Evolutionary conservation across 2,329 filamentous ascomycete species (phyloP).

Genomic region (Daldinia eschscholtzii): DNA sequence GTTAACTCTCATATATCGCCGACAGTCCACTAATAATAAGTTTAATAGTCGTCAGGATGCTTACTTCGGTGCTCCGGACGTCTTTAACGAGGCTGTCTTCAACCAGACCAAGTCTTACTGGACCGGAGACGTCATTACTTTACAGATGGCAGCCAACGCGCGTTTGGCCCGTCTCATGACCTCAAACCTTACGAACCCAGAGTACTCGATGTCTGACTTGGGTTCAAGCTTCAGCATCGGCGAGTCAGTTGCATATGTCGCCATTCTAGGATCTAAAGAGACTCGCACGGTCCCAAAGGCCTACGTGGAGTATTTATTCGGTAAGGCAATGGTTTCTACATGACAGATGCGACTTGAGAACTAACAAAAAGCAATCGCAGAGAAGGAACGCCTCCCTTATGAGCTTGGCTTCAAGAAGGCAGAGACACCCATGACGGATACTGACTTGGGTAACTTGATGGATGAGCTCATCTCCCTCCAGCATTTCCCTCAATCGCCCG

Average conservation of each 20-base stretch:
- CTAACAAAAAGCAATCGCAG: slow-evolving; percentile 23
- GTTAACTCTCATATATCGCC: not conserved
- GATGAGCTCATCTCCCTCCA: slow-evolving; percentile 4
- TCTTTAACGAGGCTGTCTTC: slow-evolving; percentile 41
- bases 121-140: slow-evolving; percentile 38
- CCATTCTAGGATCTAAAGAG: slow-evolving; percentile 34
- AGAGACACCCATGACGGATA: not conserved
- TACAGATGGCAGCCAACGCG: slow-evolving; percentile 42
- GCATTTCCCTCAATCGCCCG: slow-evolving; percentile 28
- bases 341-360: not conserved
- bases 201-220: slow-evolving; percentile 36
- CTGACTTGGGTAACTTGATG: slow-evolving; percentile 18
- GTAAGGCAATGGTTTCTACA: slow-evolving; percentile 18
- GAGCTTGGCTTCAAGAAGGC: slow-evolving; percentile 34
- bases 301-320: slow-evolving; percentile 41
- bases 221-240: slow-evolving; percentile 34
- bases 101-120: slow-evolving; percentile 42
- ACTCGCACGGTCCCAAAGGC: slow-evolving; percentile 32
- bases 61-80: slow-evolving; percentile 36
- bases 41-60: slow-evolving; percentile 35
- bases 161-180: slow-evolving; percentile 35
- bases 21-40: not conserved
- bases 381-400: slow-evolving; percentile 34
- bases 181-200: slow-evolving; percentile 44
- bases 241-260: slow-evolving; percentile 40